Evolutionary conservation across 768 basidiomycete genomes (phyloP).

Genomic region (Phylloporus sp.): DNA sequence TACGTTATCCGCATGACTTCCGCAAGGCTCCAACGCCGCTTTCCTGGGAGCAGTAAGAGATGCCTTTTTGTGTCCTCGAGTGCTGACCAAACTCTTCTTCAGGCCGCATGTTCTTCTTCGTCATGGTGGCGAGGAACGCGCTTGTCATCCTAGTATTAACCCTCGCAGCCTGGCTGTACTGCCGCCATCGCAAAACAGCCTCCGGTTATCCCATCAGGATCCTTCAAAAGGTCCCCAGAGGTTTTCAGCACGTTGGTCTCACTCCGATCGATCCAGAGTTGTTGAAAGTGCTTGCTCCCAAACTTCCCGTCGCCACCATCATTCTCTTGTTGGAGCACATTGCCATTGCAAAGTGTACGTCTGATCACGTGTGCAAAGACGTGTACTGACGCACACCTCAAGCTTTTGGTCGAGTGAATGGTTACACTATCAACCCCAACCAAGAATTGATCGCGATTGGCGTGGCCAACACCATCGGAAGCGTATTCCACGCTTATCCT

Average conservation of each 20-base stretch:
- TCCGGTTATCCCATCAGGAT: conserved; percentile 82
- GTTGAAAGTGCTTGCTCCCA: conserved; percentile 60
- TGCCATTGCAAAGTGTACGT: conserved; percentile 87
- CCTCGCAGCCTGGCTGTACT: conserved; percentile 82
- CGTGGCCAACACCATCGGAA: conserved; percentile 90
- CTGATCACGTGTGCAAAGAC: neutral
- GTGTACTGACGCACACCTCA: conserved; percentile 10
- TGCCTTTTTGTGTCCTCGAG: neutral
- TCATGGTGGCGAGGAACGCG: conserved; percentile 71
- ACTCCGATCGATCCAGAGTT: conserved; percentile 47
- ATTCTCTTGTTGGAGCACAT: conserved; percentile 94
- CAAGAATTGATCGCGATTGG: conserved; percentile 97
- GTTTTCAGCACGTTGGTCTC: conserved; percentile 57
- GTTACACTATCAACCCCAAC: conserved; percentile 90
- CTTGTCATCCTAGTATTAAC: conserved; percentile 88
- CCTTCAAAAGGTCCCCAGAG: conserved; percentile 77
- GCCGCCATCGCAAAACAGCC: conserved; percentile 51
- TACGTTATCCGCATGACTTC: conserved; percentile 64
- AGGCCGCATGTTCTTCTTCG: conserved; percentile 74
- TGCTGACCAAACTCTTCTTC: conserved; percentile 3
- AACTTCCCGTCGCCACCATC: conserved; percentile 82
- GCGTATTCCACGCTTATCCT: conserved; percentile 87
- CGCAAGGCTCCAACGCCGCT: conserved; percentile 46
- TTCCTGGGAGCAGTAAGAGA: conserved; percentile 54
- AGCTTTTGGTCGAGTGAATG: conserved; percentile 94